Evolutionary conservation across 2,329 filamentous ascomycete genomes (phyloP).

Genomic region (Geosmithia flava): DNA sequence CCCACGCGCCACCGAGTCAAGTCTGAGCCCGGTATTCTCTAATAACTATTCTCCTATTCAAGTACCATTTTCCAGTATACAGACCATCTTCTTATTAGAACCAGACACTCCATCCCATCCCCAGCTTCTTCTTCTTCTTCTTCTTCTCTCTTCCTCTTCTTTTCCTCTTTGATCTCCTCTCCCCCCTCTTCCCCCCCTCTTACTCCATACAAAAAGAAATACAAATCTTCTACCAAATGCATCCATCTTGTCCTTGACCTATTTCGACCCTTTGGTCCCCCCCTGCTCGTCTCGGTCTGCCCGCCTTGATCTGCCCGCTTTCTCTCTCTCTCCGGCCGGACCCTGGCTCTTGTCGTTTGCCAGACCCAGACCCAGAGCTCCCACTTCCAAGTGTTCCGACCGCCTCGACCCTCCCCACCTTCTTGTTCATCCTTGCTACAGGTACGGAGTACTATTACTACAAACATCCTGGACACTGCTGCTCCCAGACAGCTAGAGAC

Average conservation of each 20-base stretch:
- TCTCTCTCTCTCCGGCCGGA: neutral
- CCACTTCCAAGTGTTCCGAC: neutral
- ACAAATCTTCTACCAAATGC: neutral
- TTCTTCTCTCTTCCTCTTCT: neutral
- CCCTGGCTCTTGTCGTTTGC: neutral
- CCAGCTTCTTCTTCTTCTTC: neutral
- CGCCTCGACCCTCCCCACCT: neutral
- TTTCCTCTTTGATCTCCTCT: neutral
- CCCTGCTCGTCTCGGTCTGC: neutral
- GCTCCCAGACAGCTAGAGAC: neutral
- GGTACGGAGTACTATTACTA: too few relatives aligned
- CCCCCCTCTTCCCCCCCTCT: neutral
- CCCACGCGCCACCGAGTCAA: neutral
- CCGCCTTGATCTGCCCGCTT: neutral
- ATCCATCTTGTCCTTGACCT: neutral
- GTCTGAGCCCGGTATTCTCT: neutral
- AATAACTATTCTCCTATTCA: too few relatives aligned
- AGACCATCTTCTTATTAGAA: neutral
- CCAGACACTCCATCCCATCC: neutral
- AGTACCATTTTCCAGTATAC: too few relatives aligned
- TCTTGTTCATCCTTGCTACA: neutral
- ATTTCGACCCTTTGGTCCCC: neutral
- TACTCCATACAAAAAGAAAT: neutral
- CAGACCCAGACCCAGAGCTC: neutral
- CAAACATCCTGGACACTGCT: neutral